Conservation (phyloP, 1,284 basidiomycete genomes). For the Pseudozyma hubeiensis region DNA sequence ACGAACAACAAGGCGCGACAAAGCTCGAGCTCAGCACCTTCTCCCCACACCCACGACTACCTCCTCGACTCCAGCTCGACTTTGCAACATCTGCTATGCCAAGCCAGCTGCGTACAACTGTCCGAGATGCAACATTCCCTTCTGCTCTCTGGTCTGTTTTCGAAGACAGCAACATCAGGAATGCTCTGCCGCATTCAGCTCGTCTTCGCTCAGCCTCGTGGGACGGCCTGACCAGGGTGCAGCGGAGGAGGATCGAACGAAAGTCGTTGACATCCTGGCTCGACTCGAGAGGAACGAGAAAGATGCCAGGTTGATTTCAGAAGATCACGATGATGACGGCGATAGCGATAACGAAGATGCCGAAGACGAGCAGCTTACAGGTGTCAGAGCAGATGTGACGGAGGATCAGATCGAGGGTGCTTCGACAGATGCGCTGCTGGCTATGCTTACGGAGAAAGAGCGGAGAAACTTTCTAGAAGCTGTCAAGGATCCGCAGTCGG, state of each 20-base stretch:
- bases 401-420: conserved; percentile 26
- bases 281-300: conserved; percentile 22
- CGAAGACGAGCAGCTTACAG: background rate
- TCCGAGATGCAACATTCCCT: conserved; percentile 59
- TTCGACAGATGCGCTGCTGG: conserved; percentile 40
- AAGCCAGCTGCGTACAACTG: conserved; percentile 53
- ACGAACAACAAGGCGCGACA: conserved; percentile 42
- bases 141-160: conserved; percentile 60
- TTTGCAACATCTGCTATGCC: conserved; percentile 58
- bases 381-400: conserved; percentile 4
- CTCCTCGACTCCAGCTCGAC: conserved; percentile 18
- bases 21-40: conserved; percentile 32
- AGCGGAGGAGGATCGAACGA: conserved; percentile 22
- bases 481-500: conserved; percentile 22
- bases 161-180: conserved; percentile 42
- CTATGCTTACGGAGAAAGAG: conserved; percentile 45
- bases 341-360: conserved; percentile 17
- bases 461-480: conserved; percentile 38
- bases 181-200: conserved; percentile 49
- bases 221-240: background rate
- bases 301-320: conserved; percentile 3
- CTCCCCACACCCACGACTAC: conserved; percentile 28
- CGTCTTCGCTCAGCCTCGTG: conserved; percentile 17
- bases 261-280: conserved; percentile 36
- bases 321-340: conserved; percentile 8